A percentile compares a stretch with the other conserved stretches of the same genome.
Conservation (phyloP, 2,329 filamentous ascomycete species). For the Fusarium sp. region DNA sequence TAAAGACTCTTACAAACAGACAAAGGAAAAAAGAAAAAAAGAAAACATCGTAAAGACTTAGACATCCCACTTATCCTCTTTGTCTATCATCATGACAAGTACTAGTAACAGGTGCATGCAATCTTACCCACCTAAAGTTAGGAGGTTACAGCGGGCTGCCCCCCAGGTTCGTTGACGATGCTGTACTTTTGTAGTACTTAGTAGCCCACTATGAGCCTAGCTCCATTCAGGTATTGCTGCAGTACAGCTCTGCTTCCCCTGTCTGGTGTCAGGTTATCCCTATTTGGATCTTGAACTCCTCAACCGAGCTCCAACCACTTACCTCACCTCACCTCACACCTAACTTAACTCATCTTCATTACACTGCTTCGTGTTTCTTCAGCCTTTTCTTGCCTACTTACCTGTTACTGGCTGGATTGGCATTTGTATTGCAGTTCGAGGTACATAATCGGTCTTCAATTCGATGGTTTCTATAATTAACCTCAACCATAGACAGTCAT, state of each 20-base stretch:
- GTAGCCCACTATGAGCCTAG: background rate
- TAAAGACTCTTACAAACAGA: background rate
- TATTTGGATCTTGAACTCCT: constrained; percentile 29
- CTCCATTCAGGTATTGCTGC: background rate
- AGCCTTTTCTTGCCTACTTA: background rate
- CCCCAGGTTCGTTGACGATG: background rate
- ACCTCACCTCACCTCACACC: constrained; percentile 26
- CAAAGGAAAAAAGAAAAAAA: too few species aligned
- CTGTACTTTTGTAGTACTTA: constrained; percentile 2
- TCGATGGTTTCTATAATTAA: background rate
- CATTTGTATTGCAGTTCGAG: background rate
- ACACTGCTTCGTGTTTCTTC: background rate
- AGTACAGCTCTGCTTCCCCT: constrained; percentile 6
- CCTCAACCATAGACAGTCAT: background rate
- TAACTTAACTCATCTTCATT: constrained; percentile 7
- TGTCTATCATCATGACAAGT: background rate
- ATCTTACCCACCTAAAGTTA: background rate
- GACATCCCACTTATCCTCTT: background rate
- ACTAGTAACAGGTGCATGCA: background rate
- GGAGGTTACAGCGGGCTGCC: background rate
- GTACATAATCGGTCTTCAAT: background rate
- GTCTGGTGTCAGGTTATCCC: constrained; percentile 14
- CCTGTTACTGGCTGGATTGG: background rate
- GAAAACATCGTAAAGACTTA: background rate
- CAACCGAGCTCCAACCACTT: constrained; percentile 27